Evolutionary conservation across 2,329 filamentous ascomycete species (phyloP), one percentile per base, ranked within the genome.

Genomic region (Talaromyces albobiverticillius): DNA sequence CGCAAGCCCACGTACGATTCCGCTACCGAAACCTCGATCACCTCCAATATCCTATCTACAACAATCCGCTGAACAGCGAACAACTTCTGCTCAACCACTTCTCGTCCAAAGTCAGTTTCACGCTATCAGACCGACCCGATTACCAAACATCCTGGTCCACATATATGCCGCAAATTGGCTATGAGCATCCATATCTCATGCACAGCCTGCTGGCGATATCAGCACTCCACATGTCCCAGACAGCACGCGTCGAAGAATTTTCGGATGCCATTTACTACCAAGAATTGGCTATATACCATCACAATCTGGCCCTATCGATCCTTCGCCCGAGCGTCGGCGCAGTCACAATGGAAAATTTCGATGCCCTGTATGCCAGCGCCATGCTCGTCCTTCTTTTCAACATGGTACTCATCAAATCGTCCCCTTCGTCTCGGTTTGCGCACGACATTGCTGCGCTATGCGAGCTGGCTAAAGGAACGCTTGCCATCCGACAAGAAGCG

Each of bases 301-400:
- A 55, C 25, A 23, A 42, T 18, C 18, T 3, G 14, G 48, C 47
- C 2, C n/a, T 55, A 10, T 55, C 53, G 13, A 47, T 55, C 26
- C 43, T 55, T 25, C 38, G 38, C 3, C 48, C 53, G 16, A 25
- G 29, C 20, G 41, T 55, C 22, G 47, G 42, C 2, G 25, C 8
- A 1, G 25, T 55, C 10, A 55, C 41, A 4, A 20, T 29, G 8
- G 11, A 46, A 16, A 55, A 55, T 25, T 55, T 55, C 11, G 53
- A 55, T 32, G 41, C 41, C 7, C 11, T 55, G 3, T 55, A 55
- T 36, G 53, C 47, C 22, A 55, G 32, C 2, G 18, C 53, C 14
- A 55, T 55, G 47, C 47, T 55, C 3, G 43, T 46, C 11, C 25
- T 55, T 36, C 29, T 55, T n/a, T 51, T 47, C n/a, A 50, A 51